phyloP scores from a whole-genome alignment of 2,329 filamentous ascomycete genomes.

The Tricladium varicosporioides region DNA sequence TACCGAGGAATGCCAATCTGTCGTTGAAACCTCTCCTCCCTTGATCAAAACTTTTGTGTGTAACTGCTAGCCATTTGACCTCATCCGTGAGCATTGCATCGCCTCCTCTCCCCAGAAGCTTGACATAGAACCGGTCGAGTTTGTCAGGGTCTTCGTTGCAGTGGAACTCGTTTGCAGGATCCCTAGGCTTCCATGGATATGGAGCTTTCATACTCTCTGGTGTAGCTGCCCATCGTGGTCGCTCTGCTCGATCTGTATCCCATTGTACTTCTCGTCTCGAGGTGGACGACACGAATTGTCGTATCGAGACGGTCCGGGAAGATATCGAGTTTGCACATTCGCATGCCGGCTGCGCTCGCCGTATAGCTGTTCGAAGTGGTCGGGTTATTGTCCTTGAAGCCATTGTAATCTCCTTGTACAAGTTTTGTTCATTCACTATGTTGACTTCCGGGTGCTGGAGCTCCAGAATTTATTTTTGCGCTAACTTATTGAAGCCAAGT shows the following conservation, averaged over 20 bases:
- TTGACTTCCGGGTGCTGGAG: constrained; percentile 1
- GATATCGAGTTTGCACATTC: constrained; percentile 22
- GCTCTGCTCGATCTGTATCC: constrained; percentile 35
- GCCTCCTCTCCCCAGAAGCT: constrained; percentile 71
- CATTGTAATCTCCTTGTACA: constrained; percentile 35
- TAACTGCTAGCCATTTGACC: constrained; percentile 93
- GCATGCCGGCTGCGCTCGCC: constrained; percentile 27
- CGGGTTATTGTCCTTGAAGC: constrained; percentile 46
- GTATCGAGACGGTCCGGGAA: constrained; percentile 16
- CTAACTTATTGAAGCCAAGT: constrained; percentile 18
- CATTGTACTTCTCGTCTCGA: constrained; percentile 30
- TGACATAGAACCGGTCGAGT: constrained; percentile 75
- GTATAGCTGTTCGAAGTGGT: constrained; percentile 37
- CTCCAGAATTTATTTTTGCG: constrained; percentile 21
- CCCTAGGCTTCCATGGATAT: constrained; percentile 54
- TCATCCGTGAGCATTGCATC: constrained; percentile 79
- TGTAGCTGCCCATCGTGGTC: constrained; percentile 69
- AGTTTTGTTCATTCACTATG: not conserved
- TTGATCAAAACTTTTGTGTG: constrained; percentile 98
- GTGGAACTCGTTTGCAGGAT: constrained; percentile 53
- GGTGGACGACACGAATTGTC: constrained; percentile 28
- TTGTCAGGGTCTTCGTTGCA: constrained; percentile 74
- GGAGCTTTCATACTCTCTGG: constrained; percentile 68
- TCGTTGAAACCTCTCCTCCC: constrained; percentile 94
- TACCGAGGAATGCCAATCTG: constrained; percentile 84